These are phyloP conservation scores for Fusarium caatingaense DNA, from an alignment of 2,329 filamentous ascomycete species.

Conservation along the genomic window DNA sequence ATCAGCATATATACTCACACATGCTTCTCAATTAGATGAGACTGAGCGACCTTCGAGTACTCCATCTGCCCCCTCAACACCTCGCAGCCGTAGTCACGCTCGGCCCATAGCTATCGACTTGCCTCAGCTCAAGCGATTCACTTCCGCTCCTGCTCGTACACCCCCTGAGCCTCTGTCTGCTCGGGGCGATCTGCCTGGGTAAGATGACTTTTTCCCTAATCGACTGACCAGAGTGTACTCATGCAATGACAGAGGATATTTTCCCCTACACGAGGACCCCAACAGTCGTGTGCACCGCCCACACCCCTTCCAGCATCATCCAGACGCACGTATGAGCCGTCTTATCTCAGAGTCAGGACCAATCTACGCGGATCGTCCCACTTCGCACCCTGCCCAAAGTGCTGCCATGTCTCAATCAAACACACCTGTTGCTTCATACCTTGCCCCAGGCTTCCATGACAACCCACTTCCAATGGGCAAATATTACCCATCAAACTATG, in stretches of 20 bases:
- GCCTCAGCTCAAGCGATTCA: slow-evolving; percentile 56
- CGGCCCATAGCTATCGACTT: slow-evolving; percentile 67
- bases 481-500: slow-evolving; percentile 73
- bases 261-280: slow-evolving; percentile 69
- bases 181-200: slow-evolving; percentile 69
- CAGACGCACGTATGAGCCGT: slow-evolving; percentile 55
- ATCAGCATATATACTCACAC: slow-evolving; percentile 23
- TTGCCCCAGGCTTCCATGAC: slow-evolving; percentile 61
- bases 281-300: slow-evolving; percentile 58
- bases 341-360: slow-evolving; percentile 49
- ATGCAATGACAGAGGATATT: slow-evolving; percentile 63
- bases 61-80: slow-evolving; percentile 40
- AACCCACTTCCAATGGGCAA: slow-evolving; percentile 67
- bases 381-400: slow-evolving; percentile 44
- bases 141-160: slow-evolving; percentile 55
- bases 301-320: slow-evolving; percentile 61
- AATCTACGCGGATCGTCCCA: slow-evolving; percentile 45
- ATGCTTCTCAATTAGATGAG: slow-evolving; percentile 32
- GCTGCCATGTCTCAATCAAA: slow-evolving; percentile 45
- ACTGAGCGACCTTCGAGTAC: slow-evolving; percentile 23
- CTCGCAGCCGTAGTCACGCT: slow-evolving; percentile 47
- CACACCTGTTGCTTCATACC: slow-evolving; percentile 63
- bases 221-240: neutral
- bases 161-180: slow-evolving; percentile 65
- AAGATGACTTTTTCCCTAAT: slow-evolving; percentile 43